Evolutionary conservation across 768 basidiomycete species (phyloP), one percentile per base, ranked within the genome.

Genomic region (Brasilioporus rufonigricans): DNA sequence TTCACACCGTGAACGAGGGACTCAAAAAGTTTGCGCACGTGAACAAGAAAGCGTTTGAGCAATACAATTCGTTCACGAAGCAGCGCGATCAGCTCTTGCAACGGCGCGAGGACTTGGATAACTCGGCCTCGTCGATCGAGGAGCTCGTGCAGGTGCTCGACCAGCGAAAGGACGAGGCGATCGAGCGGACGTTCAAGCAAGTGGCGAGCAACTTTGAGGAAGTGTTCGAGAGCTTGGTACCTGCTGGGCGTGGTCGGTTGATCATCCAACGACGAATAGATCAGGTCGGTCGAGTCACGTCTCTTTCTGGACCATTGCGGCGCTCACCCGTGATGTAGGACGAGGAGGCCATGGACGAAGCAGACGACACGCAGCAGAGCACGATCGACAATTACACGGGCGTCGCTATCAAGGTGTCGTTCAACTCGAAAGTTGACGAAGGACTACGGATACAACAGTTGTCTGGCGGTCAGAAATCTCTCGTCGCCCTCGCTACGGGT

Each of bases 1-100:
- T 99, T n/a, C 94, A 96, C 61, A 78, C 80, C 14, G 87, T 94
- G 57, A 97, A 98, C 65, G 95, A 98, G 65, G 83, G 85, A 26
- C 76, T 99, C 62, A 96, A 97, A 71, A 96, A 94, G 70, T 99
- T 95, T 65, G 91, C 93, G 0, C 94, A 98, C 67, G 96, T 98
- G 58, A 99, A 99, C 78, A 99, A 99, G 79, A 98, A 98, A 67
- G 97, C 96, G 1, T 96, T 96, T 67, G 97, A 99, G 69, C 96
- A 98, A 70, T 98, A 97, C 76, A 91, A 83, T 69, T 95, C 93
- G 68, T 98, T 98, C 71, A 97, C 95, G 9, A 98, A 96, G 68
- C 96, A 98, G 70, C 88, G 95, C 1, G 95, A 98, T 67, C 89
- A 93, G 62, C 82, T 98, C 4, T 70, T 90, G 40, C 80, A 86